phyloP scores from a whole-genome alignment of 2,329 filamentous ascomycete genomes.

The Monilinia vaccinii-corymbosi region DNA sequence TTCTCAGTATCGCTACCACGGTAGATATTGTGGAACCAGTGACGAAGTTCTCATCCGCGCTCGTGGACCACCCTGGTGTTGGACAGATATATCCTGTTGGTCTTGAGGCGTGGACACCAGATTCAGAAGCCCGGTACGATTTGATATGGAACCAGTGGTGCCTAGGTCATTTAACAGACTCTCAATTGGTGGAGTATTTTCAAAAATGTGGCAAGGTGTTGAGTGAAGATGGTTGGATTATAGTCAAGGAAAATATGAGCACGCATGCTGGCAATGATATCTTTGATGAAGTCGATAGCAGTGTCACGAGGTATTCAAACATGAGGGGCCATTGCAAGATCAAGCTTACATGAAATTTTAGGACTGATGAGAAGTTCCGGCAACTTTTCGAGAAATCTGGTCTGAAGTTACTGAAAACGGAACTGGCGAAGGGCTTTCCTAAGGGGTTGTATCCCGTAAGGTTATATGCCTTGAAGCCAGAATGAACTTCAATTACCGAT shows the following conservation, averaged over 20 bases:
- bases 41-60: constrained; percentile 61
- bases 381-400: constrained; percentile 60
- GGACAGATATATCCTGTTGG: constrained; percentile 61
- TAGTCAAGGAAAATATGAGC: constrained; percentile 57
- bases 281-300: constrained; percentile 68
- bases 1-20: constrained; percentile 57
- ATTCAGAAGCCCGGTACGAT: constrained; percentile 50
- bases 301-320: constrained; percentile 53
- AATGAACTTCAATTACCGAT: not conserved
- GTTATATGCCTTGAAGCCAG: constrained; percentile 57
- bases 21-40: constrained; percentile 86
- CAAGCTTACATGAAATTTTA: constrained; percentile 22
- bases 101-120: constrained; percentile 59
- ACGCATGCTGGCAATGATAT: constrained; percentile 52
- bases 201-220: constrained; percentile 46
- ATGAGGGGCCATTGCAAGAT: not conserved
- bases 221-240: constrained; percentile 47
- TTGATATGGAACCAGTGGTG: constrained; percentile 92
- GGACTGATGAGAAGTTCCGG: constrained; percentile 64
- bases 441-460: constrained; percentile 59
- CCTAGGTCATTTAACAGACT: constrained; percentile 69
- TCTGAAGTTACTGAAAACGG: constrained; percentile 57
- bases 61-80: constrained; percentile 49
- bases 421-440: constrained; percentile 62
- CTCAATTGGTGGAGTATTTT: constrained; percentile 60